These are phyloP conservation scores for Musa acuminata DNA, from an alignment of 176 grass and related monocot species.

Conservation along the genomic window DNA sequence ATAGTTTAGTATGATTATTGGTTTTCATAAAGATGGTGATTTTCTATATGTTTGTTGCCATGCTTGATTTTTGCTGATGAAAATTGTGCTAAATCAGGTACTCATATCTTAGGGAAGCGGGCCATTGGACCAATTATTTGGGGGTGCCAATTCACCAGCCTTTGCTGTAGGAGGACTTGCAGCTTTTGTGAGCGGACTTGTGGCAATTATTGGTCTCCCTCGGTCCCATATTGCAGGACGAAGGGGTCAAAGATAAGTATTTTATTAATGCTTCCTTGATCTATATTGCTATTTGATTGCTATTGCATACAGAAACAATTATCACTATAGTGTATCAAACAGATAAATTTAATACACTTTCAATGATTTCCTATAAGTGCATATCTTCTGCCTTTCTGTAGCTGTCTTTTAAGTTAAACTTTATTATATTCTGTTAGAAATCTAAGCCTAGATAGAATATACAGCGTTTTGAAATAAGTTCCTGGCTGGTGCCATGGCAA, in stretches of 20 bases:
- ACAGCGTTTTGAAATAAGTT: no score
- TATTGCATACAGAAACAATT: background rate
- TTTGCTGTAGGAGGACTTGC: slow-evolving; percentile 61
- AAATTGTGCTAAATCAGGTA: slow-evolving; percentile 34
- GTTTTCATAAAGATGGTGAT: background rate
- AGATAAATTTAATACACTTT: background rate
- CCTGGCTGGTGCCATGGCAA: no score
- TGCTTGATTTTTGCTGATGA: background rate
- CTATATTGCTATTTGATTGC: background rate
- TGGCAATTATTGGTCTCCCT: slow-evolving; percentile 78
- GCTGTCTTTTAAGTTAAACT: no score
- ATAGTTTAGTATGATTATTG: no score
- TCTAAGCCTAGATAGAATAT: no score
- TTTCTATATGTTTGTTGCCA: background rate
- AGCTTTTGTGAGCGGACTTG: slow-evolving; percentile 57
- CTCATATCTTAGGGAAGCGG: slow-evolving; percentile 73
- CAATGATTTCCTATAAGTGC: background rate
- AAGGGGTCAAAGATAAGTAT: slow-evolving; percentile 25
- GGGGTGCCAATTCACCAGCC: slow-evolving; percentile 68
- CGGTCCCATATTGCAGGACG: slow-evolving; percentile 31
- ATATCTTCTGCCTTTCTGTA: background rate
- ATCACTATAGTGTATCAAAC: background rate
- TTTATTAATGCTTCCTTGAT: background rate
- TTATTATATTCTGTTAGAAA: no score
- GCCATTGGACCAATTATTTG: slow-evolving; percentile 70